Conservation (phyloP, 2,329 filamentous ascomycete genomes). For the Fusarium sp. region DNA sequence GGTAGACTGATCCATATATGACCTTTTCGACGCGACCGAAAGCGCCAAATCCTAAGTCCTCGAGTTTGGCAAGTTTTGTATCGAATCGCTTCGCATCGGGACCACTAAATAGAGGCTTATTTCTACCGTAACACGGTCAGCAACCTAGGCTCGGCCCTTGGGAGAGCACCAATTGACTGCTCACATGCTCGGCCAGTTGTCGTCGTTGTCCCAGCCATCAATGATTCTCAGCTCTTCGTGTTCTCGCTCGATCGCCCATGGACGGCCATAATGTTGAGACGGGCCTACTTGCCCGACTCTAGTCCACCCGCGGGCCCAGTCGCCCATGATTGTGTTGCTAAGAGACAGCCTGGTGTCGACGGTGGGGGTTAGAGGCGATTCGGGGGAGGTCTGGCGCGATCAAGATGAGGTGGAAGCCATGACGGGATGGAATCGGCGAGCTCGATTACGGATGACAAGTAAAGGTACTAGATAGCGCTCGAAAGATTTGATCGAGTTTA, state of each 20-base stretch:
- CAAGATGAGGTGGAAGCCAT: constrained; percentile 24
- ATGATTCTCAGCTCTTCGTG: constrained; percentile 46
- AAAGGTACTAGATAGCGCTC: background rate
- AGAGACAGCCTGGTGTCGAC: background rate
- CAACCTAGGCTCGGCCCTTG: background rate
- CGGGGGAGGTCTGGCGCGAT: constrained; percentile 9
- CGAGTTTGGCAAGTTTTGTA: constrained; percentile 45
- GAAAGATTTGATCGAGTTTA: background rate
- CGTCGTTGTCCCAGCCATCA: constrained; percentile 47
- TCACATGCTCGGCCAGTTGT: constrained; percentile 50
- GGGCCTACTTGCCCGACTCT: constrained; percentile 46
- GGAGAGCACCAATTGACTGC: constrained; percentile 15
- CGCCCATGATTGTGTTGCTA: constrained; percentile 39
- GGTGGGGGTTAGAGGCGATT: background rate
- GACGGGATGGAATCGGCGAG: background rate
- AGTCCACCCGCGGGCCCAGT: constrained; percentile 48
- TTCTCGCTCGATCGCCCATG: constrained; percentile 47
- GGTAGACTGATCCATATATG: constrained; percentile 53
- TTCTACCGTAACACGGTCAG: constrained; percentile 35
- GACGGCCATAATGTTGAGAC: constrained; percentile 33
- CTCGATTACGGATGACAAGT: background rate
- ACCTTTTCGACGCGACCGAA: constrained; percentile 60
- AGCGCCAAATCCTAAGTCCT: constrained; percentile 56
- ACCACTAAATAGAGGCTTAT: constrained; percentile 46
- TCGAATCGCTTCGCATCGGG: constrained; percentile 51